Evolutionary conservation across 768 basidiomycete genomes (phyloP), one percentile per base, ranked within the genome.

Genomic region (Coprinellus aureogranulatus): DNA sequence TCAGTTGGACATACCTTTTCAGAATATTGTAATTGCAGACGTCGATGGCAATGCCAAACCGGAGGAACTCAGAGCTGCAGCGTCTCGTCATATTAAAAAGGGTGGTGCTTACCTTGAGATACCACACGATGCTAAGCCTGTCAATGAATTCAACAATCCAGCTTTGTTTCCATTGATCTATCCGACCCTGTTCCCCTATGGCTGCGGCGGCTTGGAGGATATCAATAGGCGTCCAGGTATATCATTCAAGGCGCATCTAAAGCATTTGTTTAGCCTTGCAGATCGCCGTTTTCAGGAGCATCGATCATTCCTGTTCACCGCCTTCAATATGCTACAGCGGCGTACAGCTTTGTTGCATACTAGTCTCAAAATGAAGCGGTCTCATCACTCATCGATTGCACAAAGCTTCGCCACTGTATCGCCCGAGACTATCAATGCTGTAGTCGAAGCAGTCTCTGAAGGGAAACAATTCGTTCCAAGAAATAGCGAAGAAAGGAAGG

Each of bases 161-260:
- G 6, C 42, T 8, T 41, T 79, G n/a, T 74, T 81, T 45, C 75
- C 76, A 1, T 68, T 64, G 57, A 69, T 77, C 18, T 79, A 74
- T 62, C 77, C 78, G 2, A 74, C 75, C 0, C 53, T 81, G 0
- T 79, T 72, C 64, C 78, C 78, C 0, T 79, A 71, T 62, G 76
- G 79, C 0, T 58, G 72, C 22, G 76, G 79, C 1, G 77, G 78
- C 1, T 74, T 77, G 58, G 72, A 80, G 55, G 64, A 81, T 57
- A 18, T 12, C 1, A 22, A 40, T 6, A 44, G 74, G 0, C 20
- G 1, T 1, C 25, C 20, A 0, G 6, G 45, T 1, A 8, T 80
- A 0, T 68, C 68, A 2, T 55, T 80, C 40, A 65, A 73, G 45
- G 39, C 56, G 0, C 77, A 80, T 23, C 65, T 71, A 0, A 66